Evolutionary conservation across 148 eudicot species (phyloP).

Genomic region (Camellia japonica): DNA sequence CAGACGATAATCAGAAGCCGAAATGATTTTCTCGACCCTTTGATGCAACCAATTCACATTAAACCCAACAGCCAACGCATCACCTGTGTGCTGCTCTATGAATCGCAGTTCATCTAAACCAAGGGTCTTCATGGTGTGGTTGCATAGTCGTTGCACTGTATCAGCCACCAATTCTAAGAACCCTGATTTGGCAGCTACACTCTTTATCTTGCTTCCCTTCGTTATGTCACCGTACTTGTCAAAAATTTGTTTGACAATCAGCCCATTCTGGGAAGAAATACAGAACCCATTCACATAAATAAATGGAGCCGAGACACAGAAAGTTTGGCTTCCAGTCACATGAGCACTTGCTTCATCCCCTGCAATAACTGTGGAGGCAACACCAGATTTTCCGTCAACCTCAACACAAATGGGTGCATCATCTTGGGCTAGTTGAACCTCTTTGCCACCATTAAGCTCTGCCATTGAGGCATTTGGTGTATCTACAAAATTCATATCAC

Average conservation of each 20-base stretch:
- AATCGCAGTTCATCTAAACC: slow-evolving; percentile 6
- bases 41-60: slow-evolving; percentile 17
- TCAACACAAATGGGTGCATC: not conserved
- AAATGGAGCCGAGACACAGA: not conserved
- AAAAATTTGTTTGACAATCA: slow-evolving; percentile 3
- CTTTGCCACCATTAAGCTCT: not conserved
- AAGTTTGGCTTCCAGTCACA: not conserved
- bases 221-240: slow-evolving; percentile 18
- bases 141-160: slow-evolving; percentile 1
- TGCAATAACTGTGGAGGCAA: too few species aligned
- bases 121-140: not conserved
- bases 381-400: not conserved
- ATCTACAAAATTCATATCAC: too few species aligned
- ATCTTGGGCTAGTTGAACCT: not conserved
- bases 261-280: not conserved
- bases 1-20: not conserved
- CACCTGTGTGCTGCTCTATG: slow-evolving; percentile 5
- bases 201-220: slow-evolving; percentile 12
- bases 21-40: slow-evolving; percentile 9
- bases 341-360: not conserved
- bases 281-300: not conserved
- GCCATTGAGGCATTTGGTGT: not conserved
- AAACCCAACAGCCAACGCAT: slow-evolving; percentile 13
- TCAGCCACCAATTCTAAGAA: slow-evolving; percentile 10
- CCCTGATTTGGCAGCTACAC: slow-evolving; percentile 2